Evolutionary conservation across 169 alveolate genomes (phyloP).

Genomic region (Nephromyces sp.): DNA sequence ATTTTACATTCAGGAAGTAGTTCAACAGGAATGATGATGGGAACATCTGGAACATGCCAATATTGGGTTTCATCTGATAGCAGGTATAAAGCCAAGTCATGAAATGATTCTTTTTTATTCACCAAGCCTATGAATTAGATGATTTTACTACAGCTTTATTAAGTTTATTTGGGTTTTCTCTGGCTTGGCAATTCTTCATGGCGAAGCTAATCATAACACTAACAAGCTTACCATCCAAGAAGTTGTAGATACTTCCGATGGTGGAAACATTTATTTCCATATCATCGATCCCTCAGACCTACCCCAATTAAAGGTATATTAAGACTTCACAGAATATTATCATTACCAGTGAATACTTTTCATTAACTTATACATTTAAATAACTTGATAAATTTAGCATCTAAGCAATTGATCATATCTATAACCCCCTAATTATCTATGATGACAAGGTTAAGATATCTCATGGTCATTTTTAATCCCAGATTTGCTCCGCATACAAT

Average conservation of each 20-base stretch:
- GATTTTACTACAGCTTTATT: background rate
- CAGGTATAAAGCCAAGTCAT: background rate
- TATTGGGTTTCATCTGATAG: background rate
- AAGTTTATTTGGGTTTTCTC: background rate
- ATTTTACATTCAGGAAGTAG: background rate
- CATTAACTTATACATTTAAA: no score
- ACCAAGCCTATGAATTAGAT: no score
- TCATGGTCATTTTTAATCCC: no score
- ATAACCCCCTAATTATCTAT: no score
- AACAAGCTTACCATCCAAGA: slow-evolving; percentile 46
- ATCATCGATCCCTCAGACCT: slow-evolving; percentile 50
- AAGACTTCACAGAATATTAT: no score
- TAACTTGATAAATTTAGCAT: no score
- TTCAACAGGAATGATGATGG: background rate
- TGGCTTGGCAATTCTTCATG: background rate
- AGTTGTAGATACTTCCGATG: slow-evolving; percentile 58
- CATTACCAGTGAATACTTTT: no score
- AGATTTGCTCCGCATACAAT: no score
- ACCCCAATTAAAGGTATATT: slow-evolving; percentile 38
- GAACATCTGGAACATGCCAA: background rate
- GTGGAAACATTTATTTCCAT: slow-evolving; percentile 62
- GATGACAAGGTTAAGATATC: no score
- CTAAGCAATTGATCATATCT: no score
- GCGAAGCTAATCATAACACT: slow-evolving; percentile 48
- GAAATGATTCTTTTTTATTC: no score